A percentile compares a stretch with the other conserved stretches of the same genome.
Conservation (phyloP, 139 green algal genomes). For the Chlamydomonas asymmetrica region DNA sequence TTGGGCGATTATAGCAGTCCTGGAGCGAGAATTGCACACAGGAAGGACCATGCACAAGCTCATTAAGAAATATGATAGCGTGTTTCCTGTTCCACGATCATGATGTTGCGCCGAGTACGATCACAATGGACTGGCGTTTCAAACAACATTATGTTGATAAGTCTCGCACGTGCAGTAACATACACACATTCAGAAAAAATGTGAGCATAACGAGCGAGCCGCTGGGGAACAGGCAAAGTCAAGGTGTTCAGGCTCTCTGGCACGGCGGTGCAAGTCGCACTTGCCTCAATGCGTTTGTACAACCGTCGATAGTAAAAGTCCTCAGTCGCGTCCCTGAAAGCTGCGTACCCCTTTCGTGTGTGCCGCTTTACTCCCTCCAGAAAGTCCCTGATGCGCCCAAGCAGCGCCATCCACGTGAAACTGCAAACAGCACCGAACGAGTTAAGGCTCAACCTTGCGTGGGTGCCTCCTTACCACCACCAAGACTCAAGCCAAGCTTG, state of each 20-base stretch:
- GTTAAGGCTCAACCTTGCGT: too few species aligned
- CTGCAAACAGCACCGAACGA: too few species aligned
- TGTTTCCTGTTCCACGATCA: not conserved
- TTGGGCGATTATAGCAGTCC: conserved; percentile 96
- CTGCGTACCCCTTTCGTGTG: conserved; percentile 93
- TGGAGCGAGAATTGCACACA: conserved; percentile 35
- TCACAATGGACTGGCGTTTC: not conserved
- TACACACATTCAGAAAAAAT: not conserved
- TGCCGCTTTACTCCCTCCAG: too few species aligned
- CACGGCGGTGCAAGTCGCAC: conserved; percentile 6
- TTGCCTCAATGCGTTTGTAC: conserved; percentile 87
- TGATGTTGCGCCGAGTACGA: not conserved
- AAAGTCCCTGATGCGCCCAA: too few species aligned
- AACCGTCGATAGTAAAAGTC: conserved; percentile 96
- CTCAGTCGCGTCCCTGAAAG: conserved; percentile 83
- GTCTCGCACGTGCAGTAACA: not conserved
- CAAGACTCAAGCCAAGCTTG: too few species aligned
- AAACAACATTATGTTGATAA: not conserved
- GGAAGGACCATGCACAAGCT: not conserved
- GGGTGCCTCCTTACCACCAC: too few species aligned
- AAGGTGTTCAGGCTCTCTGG: not conserved
- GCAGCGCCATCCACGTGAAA: too few species aligned
- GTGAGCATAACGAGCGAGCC: not conserved
- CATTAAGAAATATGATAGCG: not conserved
- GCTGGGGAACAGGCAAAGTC: not conserved